Base-by-base conservation (phyloP, 805 yeast species). In the Brettanomyces nanus region DNA sequence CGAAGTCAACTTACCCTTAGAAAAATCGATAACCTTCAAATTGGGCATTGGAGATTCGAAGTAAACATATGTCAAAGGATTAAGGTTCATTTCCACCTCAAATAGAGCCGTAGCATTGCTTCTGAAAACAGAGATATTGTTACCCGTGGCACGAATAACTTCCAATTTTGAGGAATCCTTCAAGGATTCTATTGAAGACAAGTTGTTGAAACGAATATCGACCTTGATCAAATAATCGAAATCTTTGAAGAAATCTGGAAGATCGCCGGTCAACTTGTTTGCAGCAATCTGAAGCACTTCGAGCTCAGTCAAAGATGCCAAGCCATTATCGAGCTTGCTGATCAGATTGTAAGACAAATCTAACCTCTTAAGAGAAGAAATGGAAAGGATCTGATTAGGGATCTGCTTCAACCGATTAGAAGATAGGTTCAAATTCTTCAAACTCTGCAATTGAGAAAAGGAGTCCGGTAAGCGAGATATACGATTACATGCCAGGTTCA, bases 331-430 rank as follows among this genome's bases (percentile, higher is more conserved):
- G 1, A 92, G 47, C 3, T 42, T 42, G 3, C 69, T 59, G 21
- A 92, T 71, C 36, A 75, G 73, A 57, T 92, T 92, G 59, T 85
- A 89, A 0, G 95, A 84, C 31, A 90, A 53, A 53, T 90, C 94
- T 45, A 92, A 65, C 38, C 80, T 80, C 31, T 66, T 61, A 38
- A 90, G 66, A 36, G 71, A 71, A 0, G 66, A 52, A 43, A 90
- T 66, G 19, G 71, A 68, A 45, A 76, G 75, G 15, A 90, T 63
- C 2, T 80, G 71, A 37, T 74, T 80, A 0, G 92, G 94, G 43
- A 77, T 78, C 2, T 46, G 47, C 32, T 68, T 68, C 51, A 84
- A 75, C 42, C 71, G 66, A 54, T 94, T 92, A 3, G 95, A 87
- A 2, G 95, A 76, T 33, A 92, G 60, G 53, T 92, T 85, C 45